phyloP scores from a whole-genome alignment of 768 basidiomycete genomes.

The Lactifluus echinatus region DNA sequence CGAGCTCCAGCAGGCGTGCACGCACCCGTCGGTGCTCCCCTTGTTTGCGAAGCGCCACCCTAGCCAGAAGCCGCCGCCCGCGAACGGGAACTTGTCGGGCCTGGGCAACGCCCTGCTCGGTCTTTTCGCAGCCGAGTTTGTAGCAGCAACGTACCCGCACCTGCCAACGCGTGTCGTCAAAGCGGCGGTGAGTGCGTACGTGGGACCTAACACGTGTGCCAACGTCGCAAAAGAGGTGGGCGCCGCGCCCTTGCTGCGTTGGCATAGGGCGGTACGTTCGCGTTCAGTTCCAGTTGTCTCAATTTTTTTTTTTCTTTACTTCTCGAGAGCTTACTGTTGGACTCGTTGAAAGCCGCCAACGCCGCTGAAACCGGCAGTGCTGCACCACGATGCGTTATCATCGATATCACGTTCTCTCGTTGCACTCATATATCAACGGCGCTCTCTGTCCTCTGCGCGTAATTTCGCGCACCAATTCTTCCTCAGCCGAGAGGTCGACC shows the following conservation, averaged over 20 bases:
- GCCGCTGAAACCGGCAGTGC: conserved; percentile 39
- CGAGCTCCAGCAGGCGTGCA: conserved; percentile 64
- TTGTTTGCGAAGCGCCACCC: conserved; percentile 52
- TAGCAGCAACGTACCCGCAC: conserved; percentile 76
- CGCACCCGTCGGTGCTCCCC: conserved; percentile 60
- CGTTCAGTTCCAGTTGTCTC: not conserved
- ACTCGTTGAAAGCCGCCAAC: conserved; percentile 36
- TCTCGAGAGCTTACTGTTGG: not conserved
- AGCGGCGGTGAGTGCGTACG: conserved; percentile 86
- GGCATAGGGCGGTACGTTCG: conserved; percentile 66
- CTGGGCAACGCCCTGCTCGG: conserved; percentile 88
- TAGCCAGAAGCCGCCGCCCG: conserved; percentile 41
- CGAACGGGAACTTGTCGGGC: conserved; percentile 67
- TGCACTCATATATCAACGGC: conserved; percentile 81
- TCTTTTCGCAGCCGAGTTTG: conserved; percentile 78
- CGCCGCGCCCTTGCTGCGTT: conserved; percentile 65
- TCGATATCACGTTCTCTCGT: conserved; percentile 81
- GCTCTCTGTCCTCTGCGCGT: conserved; percentile 78
- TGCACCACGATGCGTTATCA: conserved; percentile 83
- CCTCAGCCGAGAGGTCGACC: conserved; percentile 75
- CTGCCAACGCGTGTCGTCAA: conserved; percentile 88
- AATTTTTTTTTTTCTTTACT: not conserved
- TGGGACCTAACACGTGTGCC: conserved; percentile 77
- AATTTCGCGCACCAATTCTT: conserved; percentile 86
- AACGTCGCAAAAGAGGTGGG: conserved; percentile 83